Base-by-base conservation (phyloP, 371 early-diverging fungal species). In the Fennellomyces sp. region DNA sequence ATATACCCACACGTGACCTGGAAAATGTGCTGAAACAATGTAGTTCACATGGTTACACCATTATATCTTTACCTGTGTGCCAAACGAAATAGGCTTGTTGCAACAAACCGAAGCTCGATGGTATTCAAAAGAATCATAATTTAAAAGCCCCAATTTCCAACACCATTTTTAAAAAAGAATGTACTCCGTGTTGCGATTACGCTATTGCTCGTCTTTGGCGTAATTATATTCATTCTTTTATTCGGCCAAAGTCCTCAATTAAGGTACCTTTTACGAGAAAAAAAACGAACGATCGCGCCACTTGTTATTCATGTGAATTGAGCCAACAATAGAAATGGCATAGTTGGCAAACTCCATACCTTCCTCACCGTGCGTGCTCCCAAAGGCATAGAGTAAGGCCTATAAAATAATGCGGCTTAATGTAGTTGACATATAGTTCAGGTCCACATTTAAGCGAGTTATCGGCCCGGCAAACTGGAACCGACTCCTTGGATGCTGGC, bases 221-320 rank as follows among this genome's bases (percentile, higher is more conserved):
- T 63, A 15, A 47, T 72, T 48, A 70, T 79, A 13, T 75, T 79
- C 28, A 53, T 65, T 25, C 61, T 79, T 31, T 50, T 79, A 15
- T 79, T 79, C 65, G 79, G 79, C 13, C 65, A 75, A 61, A 62
- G 63, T 38, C 79, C 79, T 29, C 72, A 59, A 26, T 60, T 79
- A 53, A 68, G 72, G 79, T 4, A 35, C 27, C 26, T 29, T 13
- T 11, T 15, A 41, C 7, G 17, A 1, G 28, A 17, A 25, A 17
- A n/a, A 2, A 35, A 25, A 41, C 10, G 2, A 41, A 2, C 54
- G 21, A 56, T 1, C 52, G 21, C 27, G 51, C 13, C 6, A 52
- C 72, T 70, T 65, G 68, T n/a, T 39, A 2, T 13, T 39, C 13
- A 39, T 2, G 17, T 39, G 39, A 30, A 56, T 1, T 54, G 30